Evolutionary conservation across 768 basidiomycete species (phyloP).

Genomic region (Tulasnella sp.): DNA sequence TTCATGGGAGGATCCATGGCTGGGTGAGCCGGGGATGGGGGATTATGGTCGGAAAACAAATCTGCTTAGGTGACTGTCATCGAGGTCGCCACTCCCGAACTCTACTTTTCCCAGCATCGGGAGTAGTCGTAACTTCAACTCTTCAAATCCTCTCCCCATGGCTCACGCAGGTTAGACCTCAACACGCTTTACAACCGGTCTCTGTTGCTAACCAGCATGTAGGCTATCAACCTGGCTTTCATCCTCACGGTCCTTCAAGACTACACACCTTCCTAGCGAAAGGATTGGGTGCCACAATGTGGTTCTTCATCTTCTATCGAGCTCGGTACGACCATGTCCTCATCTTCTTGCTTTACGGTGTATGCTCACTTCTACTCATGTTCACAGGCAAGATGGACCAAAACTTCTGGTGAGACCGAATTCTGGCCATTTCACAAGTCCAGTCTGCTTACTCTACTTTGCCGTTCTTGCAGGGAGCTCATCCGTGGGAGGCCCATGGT

Average conservation of each 20-base stretch:
- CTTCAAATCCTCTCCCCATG: background rate
- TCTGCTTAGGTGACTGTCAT: constrained; percentile 26
- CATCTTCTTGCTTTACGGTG: background rate
- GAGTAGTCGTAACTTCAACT: constrained; percentile 12
- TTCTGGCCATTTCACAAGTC: background rate
- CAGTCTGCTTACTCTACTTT: background rate
- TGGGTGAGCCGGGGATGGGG: constrained; percentile 32
- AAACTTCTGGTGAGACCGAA: constrained; percentile 48
- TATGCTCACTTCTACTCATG: background rate
- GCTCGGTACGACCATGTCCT: constrained; percentile 50
- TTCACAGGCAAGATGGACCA: constrained; percentile 56
- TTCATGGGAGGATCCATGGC: constrained; percentile 48
- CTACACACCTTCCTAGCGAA: constrained; percentile 71
- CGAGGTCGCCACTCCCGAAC: constrained; percentile 19
- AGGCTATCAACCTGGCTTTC: constrained; percentile 48
- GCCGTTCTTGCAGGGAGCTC: constrained; percentile 26
- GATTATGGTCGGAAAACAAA: constrained; percentile 31
- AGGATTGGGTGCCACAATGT: constrained; percentile 85
- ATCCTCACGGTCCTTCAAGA: constrained; percentile 75
- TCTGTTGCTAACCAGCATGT: constrained; percentile 18
- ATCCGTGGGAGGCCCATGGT: constrained; percentile 56
- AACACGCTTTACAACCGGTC: background rate
- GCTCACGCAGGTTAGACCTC: background rate
- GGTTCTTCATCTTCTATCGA: constrained; percentile 98
- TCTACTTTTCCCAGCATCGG: constrained; percentile 26